Evolutionary conservation across 768 basidiomycete genomes (phyloP).

Genomic region (Boletus speciosus): DNA sequence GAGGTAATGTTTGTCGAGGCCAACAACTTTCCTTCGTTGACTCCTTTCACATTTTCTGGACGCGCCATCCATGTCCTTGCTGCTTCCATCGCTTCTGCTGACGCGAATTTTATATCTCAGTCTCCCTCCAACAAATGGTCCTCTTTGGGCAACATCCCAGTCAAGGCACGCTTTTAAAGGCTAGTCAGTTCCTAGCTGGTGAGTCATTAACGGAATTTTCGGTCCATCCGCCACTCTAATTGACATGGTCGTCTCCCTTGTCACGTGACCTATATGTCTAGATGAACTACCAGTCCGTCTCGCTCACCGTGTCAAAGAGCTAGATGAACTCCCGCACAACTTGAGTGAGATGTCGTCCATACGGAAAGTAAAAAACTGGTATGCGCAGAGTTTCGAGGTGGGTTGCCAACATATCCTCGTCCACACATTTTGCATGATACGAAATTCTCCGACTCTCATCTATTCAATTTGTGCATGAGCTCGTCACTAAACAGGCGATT

Average conservation of each 20-base stretch:
- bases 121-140: constrained; percentile 97
- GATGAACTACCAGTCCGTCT: constrained; percentile 95
- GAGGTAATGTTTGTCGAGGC: neutral
- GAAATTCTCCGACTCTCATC: neutral
- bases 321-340: constrained; percentile 91
- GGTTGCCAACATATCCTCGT: constrained; percentile 16
- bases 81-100: neutral
- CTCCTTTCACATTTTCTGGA: neutral
- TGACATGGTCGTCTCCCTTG: neutral
- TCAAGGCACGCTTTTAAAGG: constrained; percentile 91
- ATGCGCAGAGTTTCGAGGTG: constrained; percentile 97
- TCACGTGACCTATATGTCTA: constrained; percentile 19
- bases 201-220: constrained; percentile 9
- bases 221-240: neutral
- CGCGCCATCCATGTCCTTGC: neutral
- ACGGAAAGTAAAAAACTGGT: constrained; percentile 96
- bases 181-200: constrained; percentile 86
- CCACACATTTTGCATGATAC: neutral
- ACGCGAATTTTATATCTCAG: constrained; percentile 37
- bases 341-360: constrained; percentile 90
- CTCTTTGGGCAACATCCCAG: constrained; percentile 94
- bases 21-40: neutral
- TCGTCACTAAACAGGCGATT: neutral
- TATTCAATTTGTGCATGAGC: neutral
- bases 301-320: constrained; percentile 93